These are phyloP conservation scores for Prunus kanzakura DNA, from an alignment of 306 rosid species.

Conservation along the genomic window DNA sequence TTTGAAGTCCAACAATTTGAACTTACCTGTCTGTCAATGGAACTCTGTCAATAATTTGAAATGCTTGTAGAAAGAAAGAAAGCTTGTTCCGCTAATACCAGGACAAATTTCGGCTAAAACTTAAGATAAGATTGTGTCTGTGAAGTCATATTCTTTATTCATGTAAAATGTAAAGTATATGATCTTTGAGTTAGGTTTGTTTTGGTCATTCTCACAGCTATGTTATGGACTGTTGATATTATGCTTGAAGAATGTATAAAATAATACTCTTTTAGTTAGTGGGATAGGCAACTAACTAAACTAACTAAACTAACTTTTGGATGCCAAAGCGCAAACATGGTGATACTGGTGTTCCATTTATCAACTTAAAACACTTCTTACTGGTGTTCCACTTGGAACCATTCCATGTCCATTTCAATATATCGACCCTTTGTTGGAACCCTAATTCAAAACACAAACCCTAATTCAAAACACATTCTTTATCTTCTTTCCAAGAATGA, in stretches of 20 bases:
- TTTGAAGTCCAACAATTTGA: slow-evolving; percentile 14
- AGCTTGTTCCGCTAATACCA: not conserved
- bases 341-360: not conserved
- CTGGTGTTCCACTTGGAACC: not conserved
- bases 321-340: not conserved
- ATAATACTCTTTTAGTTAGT: no score
- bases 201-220: no score
- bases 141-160: not conserved
- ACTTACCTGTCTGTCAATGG: not conserved
- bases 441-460: no score
- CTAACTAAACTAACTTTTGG: not conserved
- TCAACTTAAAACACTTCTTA: not conserved
- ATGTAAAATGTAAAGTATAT: not conserved
- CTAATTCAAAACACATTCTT: no score
- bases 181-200: not conserved
- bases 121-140: not conserved
- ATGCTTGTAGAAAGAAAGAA: no score
- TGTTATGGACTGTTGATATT: no score
- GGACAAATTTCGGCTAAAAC: not conserved
- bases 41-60: not conserved
- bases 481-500: not conserved
- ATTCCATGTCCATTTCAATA: no score
- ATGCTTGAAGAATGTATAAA: no score
- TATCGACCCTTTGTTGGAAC: no score
- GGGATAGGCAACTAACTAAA: not conserved